These are phyloP conservation scores for Chaetomiaceae sp. DNA, from an alignment of 2,329 filamentous ascomycete species.

Conservation along the genomic window DNA sequence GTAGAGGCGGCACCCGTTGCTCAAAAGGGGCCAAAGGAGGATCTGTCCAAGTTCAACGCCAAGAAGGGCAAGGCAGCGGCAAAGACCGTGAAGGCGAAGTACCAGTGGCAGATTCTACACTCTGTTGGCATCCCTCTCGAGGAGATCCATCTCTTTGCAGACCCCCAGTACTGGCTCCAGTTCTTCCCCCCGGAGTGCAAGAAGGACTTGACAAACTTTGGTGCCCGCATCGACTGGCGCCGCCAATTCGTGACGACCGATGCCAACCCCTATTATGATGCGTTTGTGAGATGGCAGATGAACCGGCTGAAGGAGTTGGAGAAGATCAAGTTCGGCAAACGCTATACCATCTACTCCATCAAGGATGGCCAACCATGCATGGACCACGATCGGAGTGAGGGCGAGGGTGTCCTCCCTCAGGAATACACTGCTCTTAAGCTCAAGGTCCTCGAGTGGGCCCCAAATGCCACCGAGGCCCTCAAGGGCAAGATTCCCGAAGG, in stretches of 20 bases:
- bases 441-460: slow-evolving; percentile 84
- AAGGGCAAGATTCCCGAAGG: slow-evolving; percentile 73
- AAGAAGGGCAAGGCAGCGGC: slow-evolving; percentile 90
- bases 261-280: slow-evolving; percentile 93
- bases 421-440: slow-evolving; percentile 93
- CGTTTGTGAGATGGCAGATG: slow-evolving; percentile 97
- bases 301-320: slow-evolving; percentile 80
- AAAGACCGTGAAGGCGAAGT: slow-evolving; percentile 90
- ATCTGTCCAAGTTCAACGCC: slow-evolving; percentile 84
- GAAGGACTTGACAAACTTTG: slow-evolving; percentile 76
- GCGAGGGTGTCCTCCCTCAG: slow-evolving; percentile 78
- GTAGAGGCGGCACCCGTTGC: slow-evolving; percentile 49
- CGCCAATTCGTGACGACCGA: slow-evolving; percentile 91
- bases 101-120: slow-evolving; percentile 88
- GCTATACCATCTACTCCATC: slow-evolving; percentile 82
- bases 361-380: slow-evolving; percentile 86
- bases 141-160: slow-evolving; percentile 90
- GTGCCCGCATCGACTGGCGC: slow-evolving; percentile 88
- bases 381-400: slow-evolving; percentile 78
- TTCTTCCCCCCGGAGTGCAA: slow-evolving; percentile 83
- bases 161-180: slow-evolving; percentile 69
- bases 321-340: slow-evolving; percentile 87
- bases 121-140: slow-evolving; percentile 80
- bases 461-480: slow-evolving; percentile 65
- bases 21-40: slow-evolving; percentile 63